phyloP scores from a whole-genome alignment of 805 yeast species.

The Nakazawaea wickerhamii region DNA sequence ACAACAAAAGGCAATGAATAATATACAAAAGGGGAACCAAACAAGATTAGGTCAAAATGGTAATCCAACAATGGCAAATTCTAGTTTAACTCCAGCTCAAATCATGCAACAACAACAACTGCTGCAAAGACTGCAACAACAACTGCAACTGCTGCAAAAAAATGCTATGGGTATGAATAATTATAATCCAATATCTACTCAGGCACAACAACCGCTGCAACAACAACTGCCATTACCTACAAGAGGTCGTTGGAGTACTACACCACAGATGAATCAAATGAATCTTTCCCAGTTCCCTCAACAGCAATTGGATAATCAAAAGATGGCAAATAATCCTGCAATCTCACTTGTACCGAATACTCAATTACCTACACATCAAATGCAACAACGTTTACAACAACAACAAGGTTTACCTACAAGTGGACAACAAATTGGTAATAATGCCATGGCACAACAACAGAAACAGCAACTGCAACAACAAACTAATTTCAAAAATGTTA shows the following conservation, averaged over 20 bases:
- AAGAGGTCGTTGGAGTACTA: constrained; percentile 16
- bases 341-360: constrained; percentile 6
- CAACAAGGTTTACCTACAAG: constrained; percentile 18
- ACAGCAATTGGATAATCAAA: constrained; percentile 16
- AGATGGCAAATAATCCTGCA: constrained; percentile 16
- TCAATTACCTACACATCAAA: constrained; percentile 15
- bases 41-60: constrained; percentile 15
- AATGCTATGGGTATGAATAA: constrained; percentile 13
- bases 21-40: constrained; percentile 20
- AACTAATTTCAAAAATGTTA: constrained; percentile 13
- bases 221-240: constrained; percentile 19
- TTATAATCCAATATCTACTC: constrained; percentile 11
- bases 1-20: constrained; percentile 17
- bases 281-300: constrained; percentile 14
- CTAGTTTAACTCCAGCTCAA: constrained; percentile 10
- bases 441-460: constrained; percentile 15
- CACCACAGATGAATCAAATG: constrained; percentile 17
- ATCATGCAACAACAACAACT: constrained; percentile 17
- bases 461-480: constrained; percentile 16
- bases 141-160: constrained; percentile 17
- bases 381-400: constrained; percentile 19
- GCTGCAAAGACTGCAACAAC: constrained; percentile 16
- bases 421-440: constrained; percentile 13
- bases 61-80: constrained; percentile 16
- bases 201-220: constrained; percentile 19